Evolutionary conservation across 108 stramenopile species (phyloP), one percentile per base, ranked within the genome.

Genomic region (Bacterosira constricta): DNA sequence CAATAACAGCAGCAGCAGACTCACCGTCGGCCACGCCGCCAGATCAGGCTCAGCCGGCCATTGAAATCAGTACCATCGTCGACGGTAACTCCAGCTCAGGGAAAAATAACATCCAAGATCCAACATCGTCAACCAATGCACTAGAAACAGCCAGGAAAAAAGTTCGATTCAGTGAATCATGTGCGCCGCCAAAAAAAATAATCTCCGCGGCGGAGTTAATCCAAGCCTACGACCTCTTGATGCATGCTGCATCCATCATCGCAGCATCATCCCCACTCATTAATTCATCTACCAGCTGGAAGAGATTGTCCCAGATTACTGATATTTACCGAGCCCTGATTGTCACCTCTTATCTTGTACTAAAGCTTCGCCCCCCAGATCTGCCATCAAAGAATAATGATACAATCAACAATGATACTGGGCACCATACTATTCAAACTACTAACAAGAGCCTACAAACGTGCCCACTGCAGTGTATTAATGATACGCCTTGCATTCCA

Each of bases 301-400:
- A 58, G 25, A 53, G 2, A 18, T 1, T 74, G 45, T 41, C 46
- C 52, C 36, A 50, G 18, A 63, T 26, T 35, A 65, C 70, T 0
- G 78, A 79, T 45, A 46, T 65, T n/a, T 71, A 71, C 47, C 78
- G 78, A 2, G 49, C 70, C 4, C 78, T 79, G 1, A 58, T 79
- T 44, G 63, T 71, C 36, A 56, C 70, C 17, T 71, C 65, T 37
- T 71, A 65, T 44, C 78, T 79, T 2, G 38, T 79, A 36, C 31
- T 71, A 21, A 65, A 79, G 57, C 69, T 79, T 17, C 46, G 71
- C 7, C 65, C 69, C 8, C 25, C 34, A n/a, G 37, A 52, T 3
- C 6, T 34, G 38, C 11, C 69, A 21, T 36, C 35, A n/a, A 1
- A 4, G 29, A 20, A 55, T 9, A 62, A 63, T 18, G 52, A 53